Evolutionary conservation across 768 basidiomycete genomes (phyloP), one percentile per base, ranked within the genome.

Genomic region (Tricholoma terreum): DNA sequence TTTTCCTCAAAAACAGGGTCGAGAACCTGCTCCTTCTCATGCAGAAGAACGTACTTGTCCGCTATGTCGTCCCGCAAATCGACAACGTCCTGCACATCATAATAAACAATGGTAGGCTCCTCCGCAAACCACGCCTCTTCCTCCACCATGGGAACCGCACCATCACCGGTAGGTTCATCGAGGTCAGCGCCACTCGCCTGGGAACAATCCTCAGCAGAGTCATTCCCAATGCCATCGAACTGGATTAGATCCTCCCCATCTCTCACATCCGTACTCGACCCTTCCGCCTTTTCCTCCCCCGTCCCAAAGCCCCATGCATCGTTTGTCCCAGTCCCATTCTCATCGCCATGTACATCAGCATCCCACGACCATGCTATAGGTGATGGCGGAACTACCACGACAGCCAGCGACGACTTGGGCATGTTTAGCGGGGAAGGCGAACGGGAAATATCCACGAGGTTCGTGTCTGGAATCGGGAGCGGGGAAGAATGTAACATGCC

Each of bases 41-140:
- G 40, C 40, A 10, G 22, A 10, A n/a, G 27, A 27, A 3, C 7
- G 1, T 48, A 5, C 30, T 6, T 10, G 19, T 5, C 10, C 17
- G 5, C 27, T n/a, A 27, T 12, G 7, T n/a, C 36, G 9, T n/a
- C 15, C 43, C 24, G 24, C 24, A 27, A 27, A 2, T 17, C 35
- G 19, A 43, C 15, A 17, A 8, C 53, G 17, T 58, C 52, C 15
- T 59, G 52, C 4, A n/a, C 42, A 19, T 58, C 19, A 15, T 21
- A 57, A 51, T 56, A 63, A 7, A 65, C 61, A 9, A 58, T 55
- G 15, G 59, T 64, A 8, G 52, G 51, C 54, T 62, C 65, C 42
- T 62, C 63, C 4, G 36, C 40, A 27, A 66, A 64, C 61, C 63
- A 66, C 14, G 58, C 56, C 15, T 52, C 51, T 34, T 45, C 51